Evolutionary conservation across 2,329 filamentous ascomycete genomes (phyloP).

Genomic region (Hypoxylon sp.): DNA sequence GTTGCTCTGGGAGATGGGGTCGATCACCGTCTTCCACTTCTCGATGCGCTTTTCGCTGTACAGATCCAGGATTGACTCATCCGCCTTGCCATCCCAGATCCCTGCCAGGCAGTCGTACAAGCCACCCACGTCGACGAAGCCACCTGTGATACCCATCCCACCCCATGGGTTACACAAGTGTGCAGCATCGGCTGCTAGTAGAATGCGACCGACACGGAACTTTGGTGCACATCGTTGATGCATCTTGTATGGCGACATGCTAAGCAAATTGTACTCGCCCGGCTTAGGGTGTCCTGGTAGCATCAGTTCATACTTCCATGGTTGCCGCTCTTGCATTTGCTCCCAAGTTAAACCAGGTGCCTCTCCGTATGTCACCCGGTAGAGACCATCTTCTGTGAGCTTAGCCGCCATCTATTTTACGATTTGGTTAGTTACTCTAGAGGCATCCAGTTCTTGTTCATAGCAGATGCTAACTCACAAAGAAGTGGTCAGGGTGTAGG

Average conservation of each 20-base stretch:
- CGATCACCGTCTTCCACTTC: conserved; percentile 55
- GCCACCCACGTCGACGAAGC: conserved; percentile 69
- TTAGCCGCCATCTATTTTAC: conserved; percentile 64
- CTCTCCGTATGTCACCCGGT: conserved; percentile 71
- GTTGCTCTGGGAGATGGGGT: conserved; percentile 55
- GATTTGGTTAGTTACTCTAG: conserved; percentile 1
- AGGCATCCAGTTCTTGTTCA: too few relatives aligned
- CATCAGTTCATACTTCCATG: conserved; percentile 64
- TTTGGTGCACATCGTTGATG: conserved; percentile 67
- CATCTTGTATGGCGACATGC: conserved; percentile 67
- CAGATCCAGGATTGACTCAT: conserved; percentile 54
- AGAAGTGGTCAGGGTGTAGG: conserved; percentile 67
- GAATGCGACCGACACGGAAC: conserved; percentile 65
- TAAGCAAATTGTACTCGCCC: conserved; percentile 63
- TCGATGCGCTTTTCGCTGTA: conserved; percentile 57
- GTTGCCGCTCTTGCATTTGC: conserved; percentile 61
- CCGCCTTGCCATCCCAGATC: conserved; percentile 54
- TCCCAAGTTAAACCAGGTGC: conserved; percentile 59
- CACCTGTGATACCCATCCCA: conserved; percentile 69
- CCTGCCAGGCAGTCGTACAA: conserved; percentile 66
- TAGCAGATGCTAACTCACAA: conserved; percentile 49
- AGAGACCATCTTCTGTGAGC: conserved; percentile 66
- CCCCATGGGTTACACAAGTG: conserved; percentile 65
- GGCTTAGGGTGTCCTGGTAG: conserved; percentile 68
- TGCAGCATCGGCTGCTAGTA: conserved; percentile 69